Base-by-base conservation (phyloP, 176 grass and related monocot species). In the Poa pratensis region DNA sequence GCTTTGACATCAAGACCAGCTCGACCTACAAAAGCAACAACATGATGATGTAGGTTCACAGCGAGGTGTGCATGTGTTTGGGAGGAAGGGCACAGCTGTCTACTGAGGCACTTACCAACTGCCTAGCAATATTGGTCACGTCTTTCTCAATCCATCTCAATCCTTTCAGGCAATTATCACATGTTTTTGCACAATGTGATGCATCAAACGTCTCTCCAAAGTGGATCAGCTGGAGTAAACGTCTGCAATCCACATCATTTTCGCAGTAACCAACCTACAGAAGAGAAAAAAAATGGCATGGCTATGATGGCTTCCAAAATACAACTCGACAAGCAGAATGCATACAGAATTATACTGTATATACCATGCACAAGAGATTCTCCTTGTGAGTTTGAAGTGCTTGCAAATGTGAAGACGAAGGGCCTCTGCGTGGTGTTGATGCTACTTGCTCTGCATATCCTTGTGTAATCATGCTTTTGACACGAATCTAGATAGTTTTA, bases 311-410 rank as follows among this genome's bases (percentile, higher is more conserved):
- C 13, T 70, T 90, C 72, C 54, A 69, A 27, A 85, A 45, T 77
- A 35, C 37, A 37, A 37, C 53, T 12, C 10, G 71, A 28, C 75
- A 64, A 80, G n/a, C 11, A 39, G 39, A 80, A 54, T 75, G 48
- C 52, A n/a, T 75, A 49, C 28, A 82, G 13, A 91, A 82, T 82
- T 26, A 24, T 79, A 32, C 32, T 32, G 32, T 32, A 64, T 28
- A 87, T 95, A 98, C 96, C 96, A 98, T 98, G 58, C 71, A 88
- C 13, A 92, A 82, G 75, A 98, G 93, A 87, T 94, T 98, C 15
- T 98, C 96, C 83, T 92, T 95, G 24, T 95, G 92, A 63, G 91
- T 95, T 69, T 92, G 30, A 9, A 92, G 81, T 75, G 91, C 93
- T 78, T 82, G 86, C 16, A 43, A 79, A 49, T 78, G 79, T 42